Evolutionary conservation across 2,329 filamentous ascomycete species (phyloP).

Genomic region (Coniochaeta prunicola): DNA sequence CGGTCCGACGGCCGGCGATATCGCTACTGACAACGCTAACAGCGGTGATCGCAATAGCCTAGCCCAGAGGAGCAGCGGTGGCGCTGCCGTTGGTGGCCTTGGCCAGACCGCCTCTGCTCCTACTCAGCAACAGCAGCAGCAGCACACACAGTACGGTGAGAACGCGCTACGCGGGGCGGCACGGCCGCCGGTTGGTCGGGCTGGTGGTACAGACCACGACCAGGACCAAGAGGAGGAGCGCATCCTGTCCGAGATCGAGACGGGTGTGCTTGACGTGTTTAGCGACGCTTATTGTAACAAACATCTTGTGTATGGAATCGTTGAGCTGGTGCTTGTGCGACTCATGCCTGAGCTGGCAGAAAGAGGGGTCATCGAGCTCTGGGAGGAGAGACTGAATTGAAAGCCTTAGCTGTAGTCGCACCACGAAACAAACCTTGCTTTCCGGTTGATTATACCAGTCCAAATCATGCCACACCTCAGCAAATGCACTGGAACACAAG

Average conservation of each 20-base stretch:
- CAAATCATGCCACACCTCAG: background rate
- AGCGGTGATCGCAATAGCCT: background rate
- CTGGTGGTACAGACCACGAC: constrained; percentile 3
- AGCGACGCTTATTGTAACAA: constrained; percentile 86
- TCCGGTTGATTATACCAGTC: background rate
- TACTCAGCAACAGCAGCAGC: constrained; percentile 12
- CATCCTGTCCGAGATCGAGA: constrained; percentile 52
- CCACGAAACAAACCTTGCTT: too few species aligned
- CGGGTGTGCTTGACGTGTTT: constrained; percentile 63
- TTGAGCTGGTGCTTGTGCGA: constrained; percentile 76
- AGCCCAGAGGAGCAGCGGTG: background rate
- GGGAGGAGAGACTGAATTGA: constrained; percentile 57
- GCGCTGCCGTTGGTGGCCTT: background rate
- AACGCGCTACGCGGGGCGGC: constrained; percentile 8
- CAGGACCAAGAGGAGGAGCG: constrained; percentile 35
- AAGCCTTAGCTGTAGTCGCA: background rate
- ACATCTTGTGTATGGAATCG: constrained; percentile 73
- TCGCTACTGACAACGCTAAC: background rate
- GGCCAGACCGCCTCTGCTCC: background rate
- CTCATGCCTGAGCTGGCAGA: constrained; percentile 79
- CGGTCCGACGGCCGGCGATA: constrained; percentile 10
- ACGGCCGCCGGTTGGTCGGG: constrained; percentile 1
- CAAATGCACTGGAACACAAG: background rate
- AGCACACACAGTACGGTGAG: constrained; percentile 3
- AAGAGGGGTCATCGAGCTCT: constrained; percentile 61